A percentile compares a stretch with the other conserved stretches of the same genome.
Conservation (phyloP, 345 rosid species). For the Erodium maritimum region DNA sequence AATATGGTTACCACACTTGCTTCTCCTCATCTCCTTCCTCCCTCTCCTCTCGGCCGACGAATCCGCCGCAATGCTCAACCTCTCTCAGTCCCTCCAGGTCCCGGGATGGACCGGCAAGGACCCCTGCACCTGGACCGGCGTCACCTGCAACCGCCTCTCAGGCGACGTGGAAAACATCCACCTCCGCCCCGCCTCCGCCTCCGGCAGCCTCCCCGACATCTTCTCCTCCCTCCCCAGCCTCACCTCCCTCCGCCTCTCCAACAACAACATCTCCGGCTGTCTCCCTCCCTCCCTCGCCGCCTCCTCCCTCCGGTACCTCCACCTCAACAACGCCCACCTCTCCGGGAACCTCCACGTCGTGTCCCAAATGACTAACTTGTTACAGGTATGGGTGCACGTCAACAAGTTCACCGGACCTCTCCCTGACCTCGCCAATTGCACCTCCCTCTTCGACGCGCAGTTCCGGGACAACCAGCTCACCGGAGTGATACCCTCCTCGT, state of each 20-base stretch:
- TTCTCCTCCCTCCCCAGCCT: conserved; percentile 39
- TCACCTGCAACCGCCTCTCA: conserved; percentile 31
- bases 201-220: conserved; percentile 57
- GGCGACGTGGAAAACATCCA: conserved; percentile 44
- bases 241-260: conserved; percentile 43
- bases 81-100: conserved; percentile 35
- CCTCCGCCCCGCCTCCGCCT: conserved; percentile 21
- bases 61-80: conserved; percentile 29
- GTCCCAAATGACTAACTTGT: conserved; percentile 38
- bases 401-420: conserved; percentile 62
- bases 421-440: conserved; percentile 58
- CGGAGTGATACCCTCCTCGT: conserved; percentile 43
- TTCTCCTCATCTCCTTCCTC: conserved; percentile 13
- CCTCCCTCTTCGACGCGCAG: conserved; percentile 46
- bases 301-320: conserved; percentile 37
- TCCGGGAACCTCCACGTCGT: conserved; percentile 50
- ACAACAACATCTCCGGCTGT: conserved; percentile 57
- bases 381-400: conserved; percentile 59
- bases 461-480: conserved; percentile 65
- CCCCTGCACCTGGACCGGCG: conserved; percentile 54
- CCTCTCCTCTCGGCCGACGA: conserved; percentile 32
- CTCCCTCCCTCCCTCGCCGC: conserved; percentile 45
- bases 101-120: conserved; percentile 39
- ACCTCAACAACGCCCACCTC: conserved; percentile 18
- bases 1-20: too few species aligned